phyloP scores from a whole-genome alignment of 2,329 filamentous ascomycete species.

The Aureobasidium sp. region DNA sequence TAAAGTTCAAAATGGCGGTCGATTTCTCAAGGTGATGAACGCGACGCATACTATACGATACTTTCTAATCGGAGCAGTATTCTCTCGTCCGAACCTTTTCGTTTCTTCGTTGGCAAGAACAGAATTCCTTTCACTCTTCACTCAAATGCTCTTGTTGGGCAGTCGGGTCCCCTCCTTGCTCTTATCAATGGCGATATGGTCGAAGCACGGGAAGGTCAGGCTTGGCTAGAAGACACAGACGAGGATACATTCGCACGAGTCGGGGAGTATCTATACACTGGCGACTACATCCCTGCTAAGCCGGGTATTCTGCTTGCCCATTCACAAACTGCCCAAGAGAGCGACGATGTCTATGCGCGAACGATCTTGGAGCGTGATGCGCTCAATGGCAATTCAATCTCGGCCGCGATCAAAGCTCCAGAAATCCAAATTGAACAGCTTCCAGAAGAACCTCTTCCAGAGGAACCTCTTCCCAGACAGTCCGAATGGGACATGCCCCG shows the following conservation, averaged over 20 bases:
- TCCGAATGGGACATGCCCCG: neutral
- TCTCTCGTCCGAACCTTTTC: conserved; percentile 1
- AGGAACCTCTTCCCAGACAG: neutral
- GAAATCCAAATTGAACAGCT: neutral
- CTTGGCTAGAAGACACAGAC: conserved; percentile 48
- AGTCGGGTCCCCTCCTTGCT: conserved; percentile 48
- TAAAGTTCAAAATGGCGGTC: neutral
- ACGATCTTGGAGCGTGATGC: neutral
- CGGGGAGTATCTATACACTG: conserved; percentile 56
- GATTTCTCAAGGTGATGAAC: neutral
- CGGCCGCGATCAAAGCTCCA: neutral
- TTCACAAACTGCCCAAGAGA: conserved; percentile 1
- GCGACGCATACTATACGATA: neutral
- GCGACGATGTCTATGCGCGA: neutral
- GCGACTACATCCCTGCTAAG: conserved; percentile 42
- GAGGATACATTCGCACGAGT: conserved; percentile 56
- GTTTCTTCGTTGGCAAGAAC: neutral
- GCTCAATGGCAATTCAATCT: neutral
- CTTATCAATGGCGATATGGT: conserved; percentile 52
- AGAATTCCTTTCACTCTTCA: conserved; percentile 45
- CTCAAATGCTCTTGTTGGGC: conserved; percentile 46
- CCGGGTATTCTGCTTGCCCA: neutral
- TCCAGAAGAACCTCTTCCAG: neutral
- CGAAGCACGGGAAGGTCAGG: conserved; percentile 46
- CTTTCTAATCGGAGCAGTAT: conserved; percentile 2